phyloP scores from a whole-genome alignment of 805 yeast genomes.

The Saturnispora silvae region DNA sequence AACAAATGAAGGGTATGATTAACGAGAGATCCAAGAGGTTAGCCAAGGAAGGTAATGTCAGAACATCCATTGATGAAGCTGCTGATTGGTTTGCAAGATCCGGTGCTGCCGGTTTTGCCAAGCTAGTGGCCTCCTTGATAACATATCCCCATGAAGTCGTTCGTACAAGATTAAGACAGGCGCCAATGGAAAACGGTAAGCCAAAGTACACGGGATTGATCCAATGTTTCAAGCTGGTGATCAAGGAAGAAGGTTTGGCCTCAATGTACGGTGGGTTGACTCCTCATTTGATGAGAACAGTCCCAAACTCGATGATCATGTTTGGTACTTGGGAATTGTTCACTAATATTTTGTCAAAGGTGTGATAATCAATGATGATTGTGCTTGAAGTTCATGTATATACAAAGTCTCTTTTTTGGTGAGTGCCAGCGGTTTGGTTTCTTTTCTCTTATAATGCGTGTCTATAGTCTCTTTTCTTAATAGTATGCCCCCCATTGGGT shows the following conservation, averaged over 20 bases:
- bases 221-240: conserved; percentile 76
- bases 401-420: too few relatives aligned
- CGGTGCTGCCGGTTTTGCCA: conserved; percentile 96
- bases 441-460: too few relatives aligned
- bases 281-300: conserved; percentile 92
- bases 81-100: conserved; percentile 92
- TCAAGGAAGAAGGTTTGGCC: conserved; percentile 84
- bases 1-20: conserved; percentile 77
- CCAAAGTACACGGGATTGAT: conserved; percentile 84
- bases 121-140: conserved; percentile 80
- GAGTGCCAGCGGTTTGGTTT: neutral
- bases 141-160: conserved; percentile 98
- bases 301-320: conserved; percentile 96
- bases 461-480: too few relatives aligned
- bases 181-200: conserved; percentile 58
- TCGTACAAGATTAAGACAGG: conserved; percentile 90
- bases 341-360: conserved; percentile 40
- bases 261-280: conserved; percentile 97
- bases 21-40: conserved; percentile 34
- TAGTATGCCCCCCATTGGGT: too few relatives aligned
- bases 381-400: conserved; percentile 2
- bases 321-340: conserved; percentile 97
- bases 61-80: conserved; percentile 46
- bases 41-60: conserved; percentile 29
- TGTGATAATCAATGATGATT: conserved; percentile 10